Conservation (phyloP, 2,329 filamentous ascomycete species). For the Penicillium sp. region DNA sequence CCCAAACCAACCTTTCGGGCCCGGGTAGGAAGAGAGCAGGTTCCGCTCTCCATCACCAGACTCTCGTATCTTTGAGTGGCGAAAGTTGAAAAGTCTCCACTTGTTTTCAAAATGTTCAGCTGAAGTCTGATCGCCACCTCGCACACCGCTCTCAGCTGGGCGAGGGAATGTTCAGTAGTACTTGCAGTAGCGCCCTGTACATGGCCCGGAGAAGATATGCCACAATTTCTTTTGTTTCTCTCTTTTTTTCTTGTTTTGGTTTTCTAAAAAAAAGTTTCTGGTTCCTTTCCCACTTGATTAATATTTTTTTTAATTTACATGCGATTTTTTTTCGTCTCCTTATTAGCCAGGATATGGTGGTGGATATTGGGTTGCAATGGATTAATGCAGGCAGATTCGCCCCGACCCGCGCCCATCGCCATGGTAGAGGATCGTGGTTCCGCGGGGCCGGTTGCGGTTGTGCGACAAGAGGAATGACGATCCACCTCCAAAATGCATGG, state of each 20-base stretch:
- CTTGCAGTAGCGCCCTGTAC: constrained; percentile 27
- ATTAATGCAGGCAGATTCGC: constrained; percentile 13
- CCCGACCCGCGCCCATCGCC: constrained; percentile 28
- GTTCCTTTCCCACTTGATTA: background rate
- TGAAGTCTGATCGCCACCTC: constrained; percentile 29
- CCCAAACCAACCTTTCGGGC: constrained; percentile 40
- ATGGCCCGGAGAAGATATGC: constrained; percentile 17
- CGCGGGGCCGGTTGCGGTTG: constrained; percentile 31
- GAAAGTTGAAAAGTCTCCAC: constrained; percentile 20
- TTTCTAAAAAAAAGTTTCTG: background rate
- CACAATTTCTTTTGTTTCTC: background rate
- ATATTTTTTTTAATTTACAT: background rate
- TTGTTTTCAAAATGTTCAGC: constrained; percentile 15
- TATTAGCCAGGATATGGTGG: background rate
- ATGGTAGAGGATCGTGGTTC: constrained; percentile 26
- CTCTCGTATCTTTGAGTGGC: constrained; percentile 19
- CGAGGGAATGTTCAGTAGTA: constrained; percentile 12
- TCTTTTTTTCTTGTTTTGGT: background rate
- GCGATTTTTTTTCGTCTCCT: background rate
- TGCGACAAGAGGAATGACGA: constrained; percentile 23
- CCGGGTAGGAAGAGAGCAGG: constrained; percentile 14
- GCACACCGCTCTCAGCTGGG: constrained; percentile 17
- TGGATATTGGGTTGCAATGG: constrained; percentile 6
- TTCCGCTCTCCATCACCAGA: constrained; percentile 22
- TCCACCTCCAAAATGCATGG: background rate